Evolutionary conservation across 148 eudicot species (phyloP).

Genomic region (Rhododendron ferrugineum): DNA sequence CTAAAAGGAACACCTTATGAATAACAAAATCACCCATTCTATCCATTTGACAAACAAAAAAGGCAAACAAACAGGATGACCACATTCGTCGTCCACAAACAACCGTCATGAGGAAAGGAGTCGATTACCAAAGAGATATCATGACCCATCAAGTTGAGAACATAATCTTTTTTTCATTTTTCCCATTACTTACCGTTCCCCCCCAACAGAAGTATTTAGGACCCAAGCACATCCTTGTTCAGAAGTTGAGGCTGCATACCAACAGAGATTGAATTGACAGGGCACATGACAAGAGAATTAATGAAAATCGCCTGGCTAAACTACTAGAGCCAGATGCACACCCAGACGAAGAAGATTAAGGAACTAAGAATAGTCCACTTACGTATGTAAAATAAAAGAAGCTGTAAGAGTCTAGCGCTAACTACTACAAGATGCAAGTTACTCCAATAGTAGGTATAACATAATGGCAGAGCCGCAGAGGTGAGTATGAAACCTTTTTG

Average conservation of each 20-base stretch:
- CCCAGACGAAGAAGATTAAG: neutral
- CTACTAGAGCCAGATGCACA: neutral
- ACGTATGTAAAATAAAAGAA: neutral
- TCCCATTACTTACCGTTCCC: too few species aligned
- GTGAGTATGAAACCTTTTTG: constrained; percentile 43
- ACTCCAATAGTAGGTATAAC: neutral
- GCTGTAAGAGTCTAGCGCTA: neutral
- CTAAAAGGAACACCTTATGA: too few species aligned
- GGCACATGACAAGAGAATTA: neutral
- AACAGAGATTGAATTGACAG: neutral
- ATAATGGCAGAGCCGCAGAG: neutral
- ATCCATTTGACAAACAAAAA: too few species aligned
- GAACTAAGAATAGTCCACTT: neutral
- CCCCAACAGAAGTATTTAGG: too few species aligned
- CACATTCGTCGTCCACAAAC: neutral
- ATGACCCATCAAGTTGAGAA: too few species aligned
- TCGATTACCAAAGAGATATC: neutral
- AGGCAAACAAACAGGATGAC: neutral
- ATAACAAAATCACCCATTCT: too few species aligned
- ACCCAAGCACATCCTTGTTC: too few species aligned
- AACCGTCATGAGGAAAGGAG: neutral
- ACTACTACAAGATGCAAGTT: neutral
- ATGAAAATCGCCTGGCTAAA: neutral
- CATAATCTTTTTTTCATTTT: too few species aligned
- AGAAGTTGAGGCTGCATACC: too few species aligned